Conservation (phyloP, 2,329 filamentous ascomycete species). For the Dendryphion nanum region DNA sequence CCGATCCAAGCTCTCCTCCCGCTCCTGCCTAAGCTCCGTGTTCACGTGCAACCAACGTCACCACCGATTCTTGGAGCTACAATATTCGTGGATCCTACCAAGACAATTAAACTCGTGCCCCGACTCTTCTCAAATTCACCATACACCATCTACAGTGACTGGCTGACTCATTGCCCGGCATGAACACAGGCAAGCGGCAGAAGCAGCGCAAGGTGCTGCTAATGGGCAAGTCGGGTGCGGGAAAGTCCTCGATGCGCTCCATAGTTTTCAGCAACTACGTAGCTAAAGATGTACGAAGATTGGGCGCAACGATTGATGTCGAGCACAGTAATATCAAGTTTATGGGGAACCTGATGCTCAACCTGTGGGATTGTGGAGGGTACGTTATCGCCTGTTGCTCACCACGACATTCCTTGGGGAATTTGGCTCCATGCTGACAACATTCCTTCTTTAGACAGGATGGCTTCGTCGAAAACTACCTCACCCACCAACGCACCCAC, state of each 20-base stretch:
- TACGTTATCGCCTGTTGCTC: slow-evolving; percentile 48
- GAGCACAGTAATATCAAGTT: slow-evolving; percentile 99
- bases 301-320: slow-evolving; percentile 96
- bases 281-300: slow-evolving; percentile 85
- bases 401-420: too few species aligned
- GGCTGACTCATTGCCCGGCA: too few species aligned
- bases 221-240: slow-evolving; percentile 91
- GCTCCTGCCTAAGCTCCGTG: too few species aligned
- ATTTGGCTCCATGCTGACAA: neutral
- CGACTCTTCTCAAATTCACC: too few species aligned
- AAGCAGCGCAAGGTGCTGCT: slow-evolving; percentile 56
- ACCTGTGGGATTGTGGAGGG: slow-evolving; percentile 98
- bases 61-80: too few species aligned
- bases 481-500: slow-evolving; percentile 90
- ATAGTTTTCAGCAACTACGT: slow-evolving; percentile 99
- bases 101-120: too few species aligned
- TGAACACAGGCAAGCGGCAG: slow-evolving; percentile 46
- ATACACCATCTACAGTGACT: too few species aligned
- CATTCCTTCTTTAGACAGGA: slow-evolving; percentile 71
- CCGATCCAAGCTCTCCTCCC: too few species aligned
- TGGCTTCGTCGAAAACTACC: slow-evolving; percentile 98
- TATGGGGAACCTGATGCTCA: slow-evolving; percentile 93
- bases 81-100: too few species aligned
- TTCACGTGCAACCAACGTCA: too few species aligned
- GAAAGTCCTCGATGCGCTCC: slow-evolving; percentile 96